Evolutionary conservation across 2,329 filamentous ascomycete genomes (phyloP), one percentile per base, ranked within the genome.

Genomic region (Monilinia aucupariae): DNA sequence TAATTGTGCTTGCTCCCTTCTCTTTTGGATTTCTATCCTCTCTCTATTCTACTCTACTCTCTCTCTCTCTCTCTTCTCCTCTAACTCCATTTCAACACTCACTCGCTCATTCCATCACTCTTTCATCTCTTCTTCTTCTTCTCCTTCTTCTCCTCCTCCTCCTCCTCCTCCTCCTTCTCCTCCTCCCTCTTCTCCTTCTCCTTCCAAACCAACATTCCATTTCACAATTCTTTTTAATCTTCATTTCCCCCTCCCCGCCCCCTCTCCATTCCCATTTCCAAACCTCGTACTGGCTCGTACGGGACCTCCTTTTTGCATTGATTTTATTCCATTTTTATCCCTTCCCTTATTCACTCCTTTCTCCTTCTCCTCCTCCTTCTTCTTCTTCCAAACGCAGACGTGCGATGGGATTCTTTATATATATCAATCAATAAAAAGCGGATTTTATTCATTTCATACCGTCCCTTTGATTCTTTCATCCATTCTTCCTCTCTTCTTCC

Each of bases 321-420:
- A 47, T 47, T 58, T 58, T 58, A 58, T 58, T 37, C 54, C 54
- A 47, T 47, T 47, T 37, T 39, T 58, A 58, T 39, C 48, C 52
- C 60, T 49, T 56, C 60, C 15, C 17, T 20, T 43, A 20, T 43
- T 9, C 17, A 45, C 41, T 27, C 45, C 50, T 43, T 25, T 39
- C 39, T 10, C 50, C 39, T n/a, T n/a, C n/a, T n/a, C n/a, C n/a
- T n/a, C n/a, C n/a, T n/a, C n/a, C n/a, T n/a, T n/a, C n/a, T n/a
- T n/a, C n/a, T n/a, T n/a, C n/a, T n/a, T n/a, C n/a, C n/a, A n/a
- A n/a, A n/a, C n/a, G n/a, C n/a, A n/a, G n/a, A n/a, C n/a, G n/a
- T n/a, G n/a, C n/a, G n/a, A n/a, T n/a, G n/a, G n/a, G n/a, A n/a
- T n/a, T n/a, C n/a, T n/a, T n/a, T n/a, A n/a, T n/a, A n/a, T n/a